phyloP scores from a whole-genome alignment of 108 stramenopile genomes.

The Schizochytrium sp. region DNA sequence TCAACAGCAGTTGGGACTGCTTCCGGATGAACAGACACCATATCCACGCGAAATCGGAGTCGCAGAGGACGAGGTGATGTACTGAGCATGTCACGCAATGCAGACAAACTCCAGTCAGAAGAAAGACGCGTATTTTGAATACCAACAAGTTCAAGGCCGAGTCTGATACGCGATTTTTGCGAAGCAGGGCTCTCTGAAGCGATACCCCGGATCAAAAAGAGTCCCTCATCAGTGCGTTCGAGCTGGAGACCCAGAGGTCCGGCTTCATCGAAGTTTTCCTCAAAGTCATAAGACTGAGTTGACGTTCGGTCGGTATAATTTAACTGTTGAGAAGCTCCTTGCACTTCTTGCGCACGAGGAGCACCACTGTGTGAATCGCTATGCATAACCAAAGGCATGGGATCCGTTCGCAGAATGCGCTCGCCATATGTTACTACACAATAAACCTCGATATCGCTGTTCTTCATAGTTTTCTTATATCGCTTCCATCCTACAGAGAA shows the following conservation, averaged over 20 bases:
- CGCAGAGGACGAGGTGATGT: slow-evolving; percentile 44
- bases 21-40: slow-evolving; percentile 31
- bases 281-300: slow-evolving; percentile 12
- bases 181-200: slow-evolving; percentile 8
- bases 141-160: not conserved
- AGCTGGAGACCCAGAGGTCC: slow-evolving; percentile 53
- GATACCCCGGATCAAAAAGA: not conserved
- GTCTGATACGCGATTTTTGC: not conserved
- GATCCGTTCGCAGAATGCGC: slow-evolving; percentile 13
- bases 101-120: slow-evolving; percentile 22
- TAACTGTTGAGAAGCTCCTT: not conserved
- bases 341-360: not conserved
- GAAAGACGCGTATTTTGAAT: slow-evolving; percentile 24
- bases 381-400: not conserved
- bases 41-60: not conserved
- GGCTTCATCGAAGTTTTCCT: not conserved
- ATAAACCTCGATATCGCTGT: slow-evolving; percentile 3
- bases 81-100: slow-evolving; percentile 31
- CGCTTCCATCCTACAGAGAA: not conserved
- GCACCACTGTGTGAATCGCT: not conserved
- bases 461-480: not conserved
- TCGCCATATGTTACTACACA: slow-evolving; percentile 47
- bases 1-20: not conserved
- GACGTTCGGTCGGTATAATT: not conserved
- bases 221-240: not conserved